Evolutionary conservation across 192 early-diverging fungal genomes (phyloP).

Genomic region (Podila epigama): DNA sequence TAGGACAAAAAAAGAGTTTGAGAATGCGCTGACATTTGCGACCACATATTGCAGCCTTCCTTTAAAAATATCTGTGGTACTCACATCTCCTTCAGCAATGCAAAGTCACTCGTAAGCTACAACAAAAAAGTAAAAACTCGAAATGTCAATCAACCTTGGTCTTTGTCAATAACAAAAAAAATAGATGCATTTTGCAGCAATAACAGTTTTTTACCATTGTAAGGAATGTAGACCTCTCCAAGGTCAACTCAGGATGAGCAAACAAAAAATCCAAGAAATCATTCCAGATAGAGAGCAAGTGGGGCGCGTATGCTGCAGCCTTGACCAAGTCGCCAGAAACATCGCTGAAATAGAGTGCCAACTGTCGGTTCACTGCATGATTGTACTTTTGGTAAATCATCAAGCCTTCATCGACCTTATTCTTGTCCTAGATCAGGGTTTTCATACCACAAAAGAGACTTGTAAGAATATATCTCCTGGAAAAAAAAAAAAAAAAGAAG

Average conservation of each 20-base stretch:
- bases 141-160: no score
- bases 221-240: constrained; percentile 15
- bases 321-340: constrained; percentile 6
- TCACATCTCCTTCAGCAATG: constrained; percentile 49
- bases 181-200: background rate
- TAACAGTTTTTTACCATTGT: constrained; percentile 12
- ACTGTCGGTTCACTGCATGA: constrained; percentile 22
- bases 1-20: background rate
- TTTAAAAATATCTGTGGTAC: background rate
- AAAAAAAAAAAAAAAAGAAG: no score
- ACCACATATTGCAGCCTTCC: background rate
- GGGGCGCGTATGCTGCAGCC: background rate
- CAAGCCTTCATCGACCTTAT: constrained; percentile 15
- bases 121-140: background rate
- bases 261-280: constrained; percentile 39
- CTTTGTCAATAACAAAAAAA: constrained; percentile 17
- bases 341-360: constrained; percentile 27
- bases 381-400: constrained; percentile 36
- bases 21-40: background rate
- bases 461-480: no score
- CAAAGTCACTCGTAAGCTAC: constrained; percentile 7
- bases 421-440: constrained; percentile 19
- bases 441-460: no score
- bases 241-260: constrained; percentile 14
- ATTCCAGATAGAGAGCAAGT: constrained; percentile 30